These are phyloP conservation scores for Phytophthora crassamura DNA, from an alignment of 352 stramenopile genomes.

Conservation along the genomic window DNA sequence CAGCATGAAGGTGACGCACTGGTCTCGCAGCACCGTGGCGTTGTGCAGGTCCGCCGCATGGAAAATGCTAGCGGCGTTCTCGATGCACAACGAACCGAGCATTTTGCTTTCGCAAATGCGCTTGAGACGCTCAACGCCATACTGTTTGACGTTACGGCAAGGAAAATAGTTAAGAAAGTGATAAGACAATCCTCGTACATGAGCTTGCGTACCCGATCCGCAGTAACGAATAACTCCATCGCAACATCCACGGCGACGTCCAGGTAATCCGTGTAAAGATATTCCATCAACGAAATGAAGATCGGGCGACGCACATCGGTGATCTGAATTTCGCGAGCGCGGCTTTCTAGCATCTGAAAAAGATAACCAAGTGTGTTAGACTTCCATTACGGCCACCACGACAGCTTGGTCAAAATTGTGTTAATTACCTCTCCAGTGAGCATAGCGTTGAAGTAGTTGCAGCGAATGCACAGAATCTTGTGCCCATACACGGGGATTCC, in stretches of 20 bases:
- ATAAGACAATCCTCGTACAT: not conserved
- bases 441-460: conserved; percentile 94
- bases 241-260: conserved; percentile 92
- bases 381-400: not conserved
- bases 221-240: conserved; percentile 95
- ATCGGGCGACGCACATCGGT: conserved; percentile 92
- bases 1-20: conserved; percentile 97
- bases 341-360: conserved; percentile 91
- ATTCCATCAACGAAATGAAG: conserved; percentile 96
- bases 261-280: conserved; percentile 96
- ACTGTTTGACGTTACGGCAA: conserved; percentile 42
- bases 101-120: conserved; percentile 97
- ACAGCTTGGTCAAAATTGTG: not conserved
- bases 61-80: conserved; percentile 97
- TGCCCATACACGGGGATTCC: conserved; percentile 87
- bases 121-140: conserved; percentile 89
- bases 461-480: conserved; percentile 94
- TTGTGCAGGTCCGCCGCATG: conserved; percentile 97
- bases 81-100: conserved; percentile 94
- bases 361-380: conserved; percentile 2
- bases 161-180: conserved; percentile 17
- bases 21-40: conserved; percentile 91
- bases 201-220: conserved; percentile 70
- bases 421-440: conserved; percentile 74
- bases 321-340: conserved; percentile 91